These are phyloP conservation scores for Tinospora cordifolia DNA, from an alignment of 164 flowering plant species.

Conservation along the genomic window DNA sequence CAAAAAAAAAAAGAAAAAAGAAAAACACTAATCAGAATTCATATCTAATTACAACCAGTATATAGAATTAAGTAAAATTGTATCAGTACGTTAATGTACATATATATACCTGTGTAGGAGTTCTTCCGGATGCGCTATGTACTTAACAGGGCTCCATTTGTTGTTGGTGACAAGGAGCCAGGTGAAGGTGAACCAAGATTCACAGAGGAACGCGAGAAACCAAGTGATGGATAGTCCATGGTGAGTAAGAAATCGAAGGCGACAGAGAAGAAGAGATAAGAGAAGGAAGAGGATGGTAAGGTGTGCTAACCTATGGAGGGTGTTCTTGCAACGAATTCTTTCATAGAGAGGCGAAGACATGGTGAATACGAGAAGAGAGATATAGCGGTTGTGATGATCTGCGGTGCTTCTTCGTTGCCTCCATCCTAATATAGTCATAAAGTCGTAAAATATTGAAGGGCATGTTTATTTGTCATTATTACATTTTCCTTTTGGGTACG, in stretches of 20 bases:
- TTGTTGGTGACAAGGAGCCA: conserved; percentile 28
- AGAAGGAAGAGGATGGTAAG: conserved; percentile 33
- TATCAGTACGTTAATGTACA: too few relatives aligned
- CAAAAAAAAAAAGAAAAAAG: too few relatives aligned
- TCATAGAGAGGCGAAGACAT: conserved; percentile 28
- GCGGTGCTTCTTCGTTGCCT: too few relatives aligned
- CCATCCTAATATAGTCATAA: too few relatives aligned
- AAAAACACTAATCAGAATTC: too few relatives aligned
- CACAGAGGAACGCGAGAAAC: conserved; percentile 44
- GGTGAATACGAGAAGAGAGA: background rate
- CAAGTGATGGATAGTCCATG: conserved; percentile 24
- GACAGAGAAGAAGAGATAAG: conserved; percentile 40
- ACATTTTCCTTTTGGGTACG: too few relatives aligned
- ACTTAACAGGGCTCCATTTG: conserved; percentile 36
- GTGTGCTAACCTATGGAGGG: conserved; percentile 19
- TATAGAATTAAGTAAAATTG: too few relatives aligned
- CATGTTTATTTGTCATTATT: too few relatives aligned
- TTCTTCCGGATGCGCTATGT: conserved; percentile 37
- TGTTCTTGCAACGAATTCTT: conserved; percentile 18
- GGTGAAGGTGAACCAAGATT: conserved; percentile 44
- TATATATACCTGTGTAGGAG: conserved; percentile 29
- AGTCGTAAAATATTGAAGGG: too few relatives aligned
- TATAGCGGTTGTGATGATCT: too few relatives aligned
- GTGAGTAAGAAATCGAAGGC: conserved; percentile 22
- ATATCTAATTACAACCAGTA: too few relatives aligned